phyloP scores from a whole-genome alignment of 371 early-diverging fungal genomes.

The Coemansia sp. region DNA sequence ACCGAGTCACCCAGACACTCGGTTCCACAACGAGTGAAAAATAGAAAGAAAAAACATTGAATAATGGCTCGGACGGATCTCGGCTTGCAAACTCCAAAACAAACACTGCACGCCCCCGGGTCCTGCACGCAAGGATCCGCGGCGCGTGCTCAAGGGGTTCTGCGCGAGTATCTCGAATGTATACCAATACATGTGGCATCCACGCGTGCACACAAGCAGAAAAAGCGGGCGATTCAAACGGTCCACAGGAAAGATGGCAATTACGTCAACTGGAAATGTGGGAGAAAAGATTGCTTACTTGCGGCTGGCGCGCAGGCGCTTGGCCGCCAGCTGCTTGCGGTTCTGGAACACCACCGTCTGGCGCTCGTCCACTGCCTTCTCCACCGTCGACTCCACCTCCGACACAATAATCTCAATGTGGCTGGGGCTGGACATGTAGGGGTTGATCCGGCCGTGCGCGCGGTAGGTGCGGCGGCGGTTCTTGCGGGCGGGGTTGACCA shows the following conservation, averaged over 20 bases:
- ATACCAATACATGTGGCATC: too few species aligned
- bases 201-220: too few species aligned
- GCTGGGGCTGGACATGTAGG: slow-evolving; percentile 97
- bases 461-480: slow-evolving; percentile 98
- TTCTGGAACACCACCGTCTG: slow-evolving; percentile 38
- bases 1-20: too few species aligned
- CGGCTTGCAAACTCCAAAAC: too few species aligned
- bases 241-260: neutral
- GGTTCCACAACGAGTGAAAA: too few species aligned
- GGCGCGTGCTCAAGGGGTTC: neutral
- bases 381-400: slow-evolving; percentile 81
- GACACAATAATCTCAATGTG: slow-evolving; percentile 94
- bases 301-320: slow-evolving; percentile 46
- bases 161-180: too few species aligned
- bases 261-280: neutral
- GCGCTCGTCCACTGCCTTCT: slow-evolving; percentile 66
- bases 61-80: too few species aligned
- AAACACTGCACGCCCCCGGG: neutral
- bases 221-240: neutral
- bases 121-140: neutral
- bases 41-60: too few species aligned
- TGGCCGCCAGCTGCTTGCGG: slow-evolving; percentile 51
- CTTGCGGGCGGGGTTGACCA: slow-evolving; percentile 98
- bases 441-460: slow-evolving; percentile 98
- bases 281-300: neutral